Conservation (phyloP, 2,329 filamentous ascomycete genomes). For the Hymenotorrendiella dingleyae region DNA sequence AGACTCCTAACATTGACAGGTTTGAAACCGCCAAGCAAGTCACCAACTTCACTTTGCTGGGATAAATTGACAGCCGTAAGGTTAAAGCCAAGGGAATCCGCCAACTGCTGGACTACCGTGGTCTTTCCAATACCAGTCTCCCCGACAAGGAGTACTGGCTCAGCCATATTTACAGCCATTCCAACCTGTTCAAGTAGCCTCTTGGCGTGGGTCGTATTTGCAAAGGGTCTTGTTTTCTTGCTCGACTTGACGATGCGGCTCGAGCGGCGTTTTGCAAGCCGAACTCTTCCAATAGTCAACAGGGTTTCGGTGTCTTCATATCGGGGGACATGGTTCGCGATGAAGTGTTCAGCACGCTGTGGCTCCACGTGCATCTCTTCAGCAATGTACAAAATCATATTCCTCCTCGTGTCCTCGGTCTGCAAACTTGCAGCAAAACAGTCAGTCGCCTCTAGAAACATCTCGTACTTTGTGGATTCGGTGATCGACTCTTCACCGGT, state of each 20-base stretch:
- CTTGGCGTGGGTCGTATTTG: conserved; percentile 79
- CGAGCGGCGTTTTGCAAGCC: conserved; percentile 46
- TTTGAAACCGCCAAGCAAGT: conserved; percentile 93
- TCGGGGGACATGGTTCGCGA: conserved; percentile 65
- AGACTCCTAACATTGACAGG: conserved; percentile 86
- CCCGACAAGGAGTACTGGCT: conserved; percentile 90
- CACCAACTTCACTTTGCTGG: conserved; percentile 95
- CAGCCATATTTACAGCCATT: conserved; percentile 73
- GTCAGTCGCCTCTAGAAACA: conserved; percentile 90
- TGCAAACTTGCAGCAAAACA: conserved; percentile 82
- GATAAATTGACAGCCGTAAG: conserved; percentile 92
- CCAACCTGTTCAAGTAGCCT: conserved; percentile 84
- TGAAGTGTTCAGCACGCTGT: conserved; percentile 72
- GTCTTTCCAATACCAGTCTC: conserved; percentile 99
- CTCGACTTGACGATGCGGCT: conserved; percentile 39
- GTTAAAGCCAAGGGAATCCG: conserved; percentile 75
- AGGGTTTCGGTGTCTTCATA: conserved; percentile 55
- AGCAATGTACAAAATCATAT: conserved; percentile 65
- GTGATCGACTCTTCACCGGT: conserved; percentile 64
- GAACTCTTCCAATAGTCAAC: conserved; percentile 61
- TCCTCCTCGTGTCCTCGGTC: conserved; percentile 52
- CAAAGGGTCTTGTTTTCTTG: conserved; percentile 65
- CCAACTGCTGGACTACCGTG: conserved; percentile 88
- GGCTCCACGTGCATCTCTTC: conserved; percentile 83
- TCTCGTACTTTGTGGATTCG: conserved; percentile 70